Base-by-base conservation (phyloP, 805 yeast species). In the Wilhelminamyces savonicus region DNA sequence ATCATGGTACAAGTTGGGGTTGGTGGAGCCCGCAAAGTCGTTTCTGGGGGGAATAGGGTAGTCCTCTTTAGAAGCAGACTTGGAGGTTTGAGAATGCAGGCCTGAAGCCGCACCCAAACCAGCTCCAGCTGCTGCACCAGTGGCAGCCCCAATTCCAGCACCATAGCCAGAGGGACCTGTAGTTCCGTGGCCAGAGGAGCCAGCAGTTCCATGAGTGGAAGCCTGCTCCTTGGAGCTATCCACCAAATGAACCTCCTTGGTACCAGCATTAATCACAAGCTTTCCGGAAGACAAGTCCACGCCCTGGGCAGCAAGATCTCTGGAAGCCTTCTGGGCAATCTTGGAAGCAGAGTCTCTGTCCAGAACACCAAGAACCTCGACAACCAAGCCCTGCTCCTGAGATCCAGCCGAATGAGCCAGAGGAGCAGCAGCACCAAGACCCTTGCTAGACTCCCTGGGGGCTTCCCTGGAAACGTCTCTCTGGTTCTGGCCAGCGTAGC, bases 301-400 rank as follows among this genome's bases (percentile, higher is more conserved):
- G 13, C 63, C 63, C 35, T 52, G 46, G 6, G 42, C 44, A 23
- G 48, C 37, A 27, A 59, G 44, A 25, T 50, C 54, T 24, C 46
- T 44, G 8, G 62, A 45, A 11, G 64, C 56, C 25, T 47, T 42
- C 23, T 50, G 51, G 11, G 66, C 64, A 21, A 56, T 40, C 24
- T 39, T 46, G 13, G 54, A 50, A 4, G 64, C 63, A 15, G 39
- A 35, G 13, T 42, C 40, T 20, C 47, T 44, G 37, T 56, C 59
- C 2, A 49, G 37, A 27, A 52, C 54, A 20, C 64, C 66, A 37
- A 59, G 44, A 11, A 59, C 64, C 35, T 59, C 66, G 14, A 59
- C 59, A 14, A 48, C 32, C 27, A 44, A 27, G 11, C 23, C 24
- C 15, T 15, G 12, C 20, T 11, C 11, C n/a, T 14, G 21, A 23